Evolutionary conservation across 371 early-diverging fungal genomes (phyloP).

Genomic region (Funneliformis caledonium): DNA sequence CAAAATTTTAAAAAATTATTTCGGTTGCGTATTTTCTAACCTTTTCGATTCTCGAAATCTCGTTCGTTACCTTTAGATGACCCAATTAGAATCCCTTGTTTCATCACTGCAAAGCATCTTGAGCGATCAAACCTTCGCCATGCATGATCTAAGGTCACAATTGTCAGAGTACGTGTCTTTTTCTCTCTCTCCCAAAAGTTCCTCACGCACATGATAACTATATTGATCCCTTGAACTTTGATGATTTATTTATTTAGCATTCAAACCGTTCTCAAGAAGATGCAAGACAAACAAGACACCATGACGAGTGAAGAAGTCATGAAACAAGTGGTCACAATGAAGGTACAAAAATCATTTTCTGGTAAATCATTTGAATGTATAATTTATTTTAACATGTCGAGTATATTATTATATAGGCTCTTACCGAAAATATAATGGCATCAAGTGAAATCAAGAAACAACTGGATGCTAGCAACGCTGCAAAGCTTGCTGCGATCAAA

Average conservation of each 20-base stretch:
- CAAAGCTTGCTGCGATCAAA: neutral
- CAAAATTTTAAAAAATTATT: too few species aligned
- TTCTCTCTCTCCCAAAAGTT: neutral
- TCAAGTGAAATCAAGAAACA: conserved; percentile 36
- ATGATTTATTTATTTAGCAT: conserved; percentile 11
- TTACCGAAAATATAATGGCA: conserved; percentile 36
- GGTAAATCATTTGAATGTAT: neutral
- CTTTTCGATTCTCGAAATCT: too few species aligned
- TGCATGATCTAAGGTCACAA: conserved; percentile 47
- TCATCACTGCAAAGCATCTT: conserved; percentile 47
- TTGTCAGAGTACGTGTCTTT: conserved; percentile 47
- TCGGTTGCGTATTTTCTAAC: neutral
- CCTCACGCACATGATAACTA: neutral
- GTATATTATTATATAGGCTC: conserved; percentile 9
- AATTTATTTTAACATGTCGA: neutral
- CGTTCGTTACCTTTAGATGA: conserved; percentile 41
- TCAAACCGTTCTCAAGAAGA: conserved; percentile 34
- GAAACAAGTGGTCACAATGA: conserved; percentile 39
- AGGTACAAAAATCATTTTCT: conserved; percentile 18
- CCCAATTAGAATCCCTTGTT: conserved; percentile 47
- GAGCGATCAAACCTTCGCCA: conserved; percentile 47
- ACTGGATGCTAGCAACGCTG: conserved; percentile 19
- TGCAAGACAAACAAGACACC: conserved; percentile 41
- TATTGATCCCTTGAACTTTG: neutral
- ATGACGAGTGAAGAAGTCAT: conserved; percentile 37